Base-by-base conservation (phyloP, 2,329 filamentous ascomycete species). In the Epichloe elymi region DNA sequence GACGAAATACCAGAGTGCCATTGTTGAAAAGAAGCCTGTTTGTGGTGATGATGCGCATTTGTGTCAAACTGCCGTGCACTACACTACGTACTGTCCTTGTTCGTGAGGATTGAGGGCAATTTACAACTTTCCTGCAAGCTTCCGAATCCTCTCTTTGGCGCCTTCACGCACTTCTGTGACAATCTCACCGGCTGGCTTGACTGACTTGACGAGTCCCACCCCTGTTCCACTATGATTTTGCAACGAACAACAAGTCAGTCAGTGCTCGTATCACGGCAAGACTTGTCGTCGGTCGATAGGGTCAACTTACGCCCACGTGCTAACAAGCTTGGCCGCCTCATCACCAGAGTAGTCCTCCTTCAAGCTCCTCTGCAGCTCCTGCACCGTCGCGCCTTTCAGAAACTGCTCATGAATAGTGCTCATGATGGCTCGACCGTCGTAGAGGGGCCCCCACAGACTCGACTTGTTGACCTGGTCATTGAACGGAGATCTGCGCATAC, bases 351-450 rank as follows among this genome's bases (percentile, higher is more conserved):
- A 67, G 1, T 69, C 69, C 30, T 66, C 64, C 41, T 66, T 62
- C 46, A 73, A 62, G 33, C 61, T 66, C 52, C 55, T 58, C 38
- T 64, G 59, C 54, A 73, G 72, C 42, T 74, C 70, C 40, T 73
- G 66, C 15, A 74, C 51, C 5, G 70, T 60, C 36, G 69, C 56
- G 8, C 72, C 72, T 0, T 59, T 61, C 0, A 65, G 52, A 49
- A 70, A 69, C 52, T 69, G 69, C 17, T 64, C 57, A 41, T 72
- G 72, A 3, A 70, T 65, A 8, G 66, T 60, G 1, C 63, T 61
- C 10, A 68, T 57, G 46, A 74, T 63, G 20, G 67, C 68, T n/a
- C 72, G 64, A 0, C 72, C 72, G 38, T 74, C 72, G 53, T 73
- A 74, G 1, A 67, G 58, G 4, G 57, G 56, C 2, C 69, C 67